Evolutionary conservation across 2,329 filamentous ascomycete species (phyloP), one percentile per base, ranked within the genome.

Genomic region (Penicillium sp.): DNA sequence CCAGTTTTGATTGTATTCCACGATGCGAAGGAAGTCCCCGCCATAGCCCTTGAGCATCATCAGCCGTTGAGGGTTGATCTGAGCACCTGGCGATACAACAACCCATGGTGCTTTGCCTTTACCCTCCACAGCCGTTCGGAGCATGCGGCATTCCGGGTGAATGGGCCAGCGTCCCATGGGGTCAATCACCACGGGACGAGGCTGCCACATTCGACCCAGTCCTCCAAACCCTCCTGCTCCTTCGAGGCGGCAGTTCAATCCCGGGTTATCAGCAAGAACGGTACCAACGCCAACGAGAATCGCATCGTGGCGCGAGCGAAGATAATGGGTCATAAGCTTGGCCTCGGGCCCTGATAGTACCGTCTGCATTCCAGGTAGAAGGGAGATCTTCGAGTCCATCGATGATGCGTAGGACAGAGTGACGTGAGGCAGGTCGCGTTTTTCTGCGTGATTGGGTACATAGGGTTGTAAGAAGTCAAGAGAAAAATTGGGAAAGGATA

Each of bases 391-490:
- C 43, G 90, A 89, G 79, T 98, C 94, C 67, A 99, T 88, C 4
- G 93, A 97, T 6, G 89, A 90, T 25, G 95, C 94, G 76, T 93
- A 98, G 13, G 94, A 97, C 43, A 97, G 83, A 2, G 93, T 97
- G 53, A 92, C 84, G 73, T 83, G 83, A 6, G 83, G 84, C 26
- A 81, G 72, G 42, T 71, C 67, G 42, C 74, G 71, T 45, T 62
- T 71, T 45, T 73, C 72, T 37, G 70, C 67, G 35, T 68, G 61
- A 13, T 65, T 66, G n/a, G 82, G 82, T 19, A 87, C 75, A 71
- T 86, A 87, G 13, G 81, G 77, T 37, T 79, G 75, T 45, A 87
- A 75, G 54, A 83, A 83, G 5, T 75, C 70, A 46, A 81, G 71
- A 4, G 80, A 70, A 45, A 78, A 73, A 14, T 73, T 66, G 11